Evolutionary conservation across 2,329 filamentous ascomycete species (phyloP), one percentile per base, ranked within the genome.

Genomic region (Beauveria asiatica): DNA sequence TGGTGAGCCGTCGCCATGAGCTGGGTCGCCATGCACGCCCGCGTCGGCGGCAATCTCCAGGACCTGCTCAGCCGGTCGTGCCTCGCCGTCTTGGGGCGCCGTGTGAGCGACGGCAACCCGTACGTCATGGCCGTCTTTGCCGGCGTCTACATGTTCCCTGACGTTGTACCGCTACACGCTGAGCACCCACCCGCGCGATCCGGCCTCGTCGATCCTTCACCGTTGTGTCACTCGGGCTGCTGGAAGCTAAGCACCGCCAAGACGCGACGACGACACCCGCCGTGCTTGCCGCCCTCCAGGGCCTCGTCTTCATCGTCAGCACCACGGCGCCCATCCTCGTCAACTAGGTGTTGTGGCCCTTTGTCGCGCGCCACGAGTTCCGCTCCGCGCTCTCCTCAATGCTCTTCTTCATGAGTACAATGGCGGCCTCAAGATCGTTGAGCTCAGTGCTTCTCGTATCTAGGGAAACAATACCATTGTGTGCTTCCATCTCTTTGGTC

Each of bases 261-360:
- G 30, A 10, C 30, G 30, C n/a, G n/a, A n/a, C 71, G 9, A 75
- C 77, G 1, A 67, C 39, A 27, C 75, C 30, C 4, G 68, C 71
- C 3, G 66, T 72, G 3, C 73, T 80, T 7, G 77, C 77, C 8
- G 77, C 78, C 62, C 75, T 77, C 41, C 73, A 76, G 45, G 82
- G 81, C 0, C 64, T 78, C 3, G 75, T 78, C 0, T 79, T 85
- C 62, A 71, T 83, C 2, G 68, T 83, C 21, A 82, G 82, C 2
- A 78, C 82, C 3, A 73, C 80, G 1, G 74, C 78, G 1, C 80
- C 82, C 0, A 74, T 84, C 11, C 62, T 82, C 1, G 76, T 84
- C 16, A 85, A 84, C 64, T 85, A 81, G 82, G 65, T 82, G 13
- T 70, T 85, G 3, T 85, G 83, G 83, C 83, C 83, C 2, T 85